Percentiles rank a stretch among this genome's conserved stretches.
Evolutionary conservation across 106 monocot genomes (phyloP).

Genomic region (Acorus gramineus): DNA sequence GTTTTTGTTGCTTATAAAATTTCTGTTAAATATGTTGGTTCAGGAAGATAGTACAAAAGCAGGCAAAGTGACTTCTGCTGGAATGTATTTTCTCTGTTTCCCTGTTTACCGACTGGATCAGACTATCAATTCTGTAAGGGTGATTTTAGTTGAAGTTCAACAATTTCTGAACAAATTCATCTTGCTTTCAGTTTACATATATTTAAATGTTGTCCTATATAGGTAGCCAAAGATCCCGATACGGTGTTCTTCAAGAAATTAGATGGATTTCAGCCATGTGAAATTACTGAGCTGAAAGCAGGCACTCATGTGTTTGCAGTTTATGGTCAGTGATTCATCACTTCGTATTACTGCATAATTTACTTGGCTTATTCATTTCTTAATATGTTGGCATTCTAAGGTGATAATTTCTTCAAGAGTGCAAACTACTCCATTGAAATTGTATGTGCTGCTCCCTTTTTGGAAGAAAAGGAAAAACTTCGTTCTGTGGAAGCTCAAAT

Average conservation of each 20-base stretch:
- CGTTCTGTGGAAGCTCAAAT: slow-evolving; percentile 72
- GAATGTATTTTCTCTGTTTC: slow-evolving; percentile 94
- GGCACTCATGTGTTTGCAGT: slow-evolving; percentile 95
- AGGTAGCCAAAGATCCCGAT: slow-evolving; percentile 56
- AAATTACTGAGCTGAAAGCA: slow-evolving; percentile 88
- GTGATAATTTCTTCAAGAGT: slow-evolving; percentile 93
- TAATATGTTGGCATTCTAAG: slow-evolving; percentile 15
- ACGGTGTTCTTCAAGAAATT: slow-evolving; percentile 84
- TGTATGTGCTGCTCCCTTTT: slow-evolving; percentile 67
- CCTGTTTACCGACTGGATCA: slow-evolving; percentile 86
- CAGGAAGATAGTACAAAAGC: slow-evolving; percentile 88
- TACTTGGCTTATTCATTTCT: too few species aligned
- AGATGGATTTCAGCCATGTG: slow-evolving; percentile 96
- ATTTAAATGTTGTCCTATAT: too few species aligned
- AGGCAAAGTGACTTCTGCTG: slow-evolving; percentile 84
- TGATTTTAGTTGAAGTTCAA: neutral
- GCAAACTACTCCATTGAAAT: slow-evolving; percentile 78
- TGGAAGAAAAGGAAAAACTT: slow-evolving; percentile 61
- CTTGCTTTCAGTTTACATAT: too few species aligned
- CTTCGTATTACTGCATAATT: too few species aligned
- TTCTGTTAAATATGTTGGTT: slow-evolving; percentile 1
- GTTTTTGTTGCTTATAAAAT: neutral
- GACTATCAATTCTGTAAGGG: slow-evolving; percentile 50
- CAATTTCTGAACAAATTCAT: neutral
- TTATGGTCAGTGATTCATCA: slow-evolving; percentile 30